Evolutionary conservation across 805 yeast genomes (phyloP).

Genomic region (Candida succiphila): DNA sequence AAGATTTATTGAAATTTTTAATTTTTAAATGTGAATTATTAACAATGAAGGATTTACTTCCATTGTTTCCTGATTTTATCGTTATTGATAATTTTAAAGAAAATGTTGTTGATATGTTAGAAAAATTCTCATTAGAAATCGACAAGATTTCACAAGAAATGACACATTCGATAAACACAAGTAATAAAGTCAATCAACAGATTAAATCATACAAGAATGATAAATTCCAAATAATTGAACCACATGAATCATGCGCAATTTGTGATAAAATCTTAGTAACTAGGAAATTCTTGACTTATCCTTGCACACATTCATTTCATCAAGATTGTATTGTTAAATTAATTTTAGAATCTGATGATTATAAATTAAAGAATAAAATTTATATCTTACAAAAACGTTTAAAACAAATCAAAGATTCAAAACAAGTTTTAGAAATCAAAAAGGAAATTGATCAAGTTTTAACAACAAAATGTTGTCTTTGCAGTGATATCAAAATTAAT

Average conservation of each 20-base stretch:
- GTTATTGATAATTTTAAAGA: conserved; percentile 77
- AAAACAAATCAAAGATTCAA: conserved; percentile 22
- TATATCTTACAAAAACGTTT: conserved; percentile 40
- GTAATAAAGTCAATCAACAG: conserved; percentile 47
- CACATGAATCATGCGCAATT: conserved; percentile 72
- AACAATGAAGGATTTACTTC: conserved; percentile 72
- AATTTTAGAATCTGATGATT: conserved; percentile 54
- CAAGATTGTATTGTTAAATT: conserved; percentile 71
- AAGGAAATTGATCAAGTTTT: conserved; percentile 50
- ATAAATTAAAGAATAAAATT: conserved; percentile 52
- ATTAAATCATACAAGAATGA: conserved; percentile 38
- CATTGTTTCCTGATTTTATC: conserved; percentile 75
- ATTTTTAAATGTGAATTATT: conserved; percentile 38
- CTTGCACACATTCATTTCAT: conserved; percentile 87
- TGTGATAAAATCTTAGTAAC: conserved; percentile 65
- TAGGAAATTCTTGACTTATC: conserved; percentile 70
- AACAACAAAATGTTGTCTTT: conserved; percentile 59
- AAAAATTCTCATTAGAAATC: conserved; percentile 59
- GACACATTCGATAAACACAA: conserved; percentile 58
- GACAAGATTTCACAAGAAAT: conserved; percentile 62
- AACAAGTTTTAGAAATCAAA: conserved; percentile 19
- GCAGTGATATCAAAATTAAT: conserved; percentile 66
- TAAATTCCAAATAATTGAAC: conserved; percentile 59
- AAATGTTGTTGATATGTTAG: conserved; percentile 73
- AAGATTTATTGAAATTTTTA: conserved; percentile 23